Conservation (phyloP, 2,329 filamentous ascomycete species). For the Blastomyces silverae region DNA sequence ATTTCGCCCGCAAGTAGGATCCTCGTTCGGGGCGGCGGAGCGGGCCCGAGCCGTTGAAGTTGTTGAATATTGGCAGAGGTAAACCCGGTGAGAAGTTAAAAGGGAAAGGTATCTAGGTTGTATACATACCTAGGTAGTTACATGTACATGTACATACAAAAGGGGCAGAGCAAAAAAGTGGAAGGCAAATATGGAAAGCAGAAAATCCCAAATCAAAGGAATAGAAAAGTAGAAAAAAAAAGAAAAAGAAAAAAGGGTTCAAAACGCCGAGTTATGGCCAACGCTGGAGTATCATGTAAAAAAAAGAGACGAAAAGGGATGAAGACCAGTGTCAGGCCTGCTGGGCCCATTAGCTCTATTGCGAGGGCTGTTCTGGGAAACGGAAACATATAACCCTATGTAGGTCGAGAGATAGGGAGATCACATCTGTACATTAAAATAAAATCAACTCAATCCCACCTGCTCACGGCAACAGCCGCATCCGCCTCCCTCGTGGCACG, state of each 20-base stretch:
- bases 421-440: no score
- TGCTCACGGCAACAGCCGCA: conserved; percentile 50
- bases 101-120: neutral
- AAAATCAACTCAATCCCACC: conserved; percentile 57
- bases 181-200: neutral
- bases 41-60: no score
- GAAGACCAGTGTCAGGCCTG: neutral
- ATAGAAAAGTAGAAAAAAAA: no score
- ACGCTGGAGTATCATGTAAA: neutral
- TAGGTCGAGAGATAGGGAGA: no score
- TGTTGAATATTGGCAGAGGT: no score
- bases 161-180: neutral
- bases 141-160: no score
- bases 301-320: neutral
- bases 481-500: conserved; percentile 62
- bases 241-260: neutral
- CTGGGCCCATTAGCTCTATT: no score
- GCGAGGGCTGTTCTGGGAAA: no score
- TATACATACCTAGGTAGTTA: neutral
- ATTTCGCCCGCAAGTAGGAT: no score
- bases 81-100: neutral
- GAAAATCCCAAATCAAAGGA: neutral
- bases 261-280: neutral
- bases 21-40: no score
- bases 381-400: no score